Conservation (phyloP, 116 monocot genomes). For the Trichopus zeylanicus region DNA sequence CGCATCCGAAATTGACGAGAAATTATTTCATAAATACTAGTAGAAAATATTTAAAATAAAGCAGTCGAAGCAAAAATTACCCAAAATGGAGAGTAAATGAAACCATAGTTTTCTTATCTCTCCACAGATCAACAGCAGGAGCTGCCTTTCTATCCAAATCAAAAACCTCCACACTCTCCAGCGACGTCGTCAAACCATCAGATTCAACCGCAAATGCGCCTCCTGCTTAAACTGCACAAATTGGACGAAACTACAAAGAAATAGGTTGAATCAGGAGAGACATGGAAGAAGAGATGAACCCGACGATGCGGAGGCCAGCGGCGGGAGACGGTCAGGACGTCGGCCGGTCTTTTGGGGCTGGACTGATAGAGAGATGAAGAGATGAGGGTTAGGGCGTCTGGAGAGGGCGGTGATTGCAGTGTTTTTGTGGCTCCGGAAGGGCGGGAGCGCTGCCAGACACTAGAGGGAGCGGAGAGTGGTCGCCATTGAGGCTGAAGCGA, state of each 20-base stretch:
- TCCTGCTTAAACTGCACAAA: constrained; percentile 18
- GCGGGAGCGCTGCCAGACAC: background rate
- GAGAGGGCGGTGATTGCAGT: constrained; percentile 10
- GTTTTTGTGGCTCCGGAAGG: background rate
- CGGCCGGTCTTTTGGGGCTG: background rate
- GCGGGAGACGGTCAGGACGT: background rate
- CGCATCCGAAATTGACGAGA: constrained; percentile 46
- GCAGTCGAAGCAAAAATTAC: constrained; percentile 27
- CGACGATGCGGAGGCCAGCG: background rate
- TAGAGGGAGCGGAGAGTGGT: constrained; percentile 7
- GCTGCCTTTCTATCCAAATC: constrained; percentile 56
- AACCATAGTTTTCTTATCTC: constrained; percentile 68
- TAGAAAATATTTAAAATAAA: background rate
- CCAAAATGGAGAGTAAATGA: constrained; percentile 98
- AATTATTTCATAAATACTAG: background rate
- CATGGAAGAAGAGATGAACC: background rate
- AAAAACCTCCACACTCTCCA: constrained; percentile 59
- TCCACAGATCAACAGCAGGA: constrained; percentile 67
- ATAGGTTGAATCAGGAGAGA: background rate
- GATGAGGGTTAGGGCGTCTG: background rate
- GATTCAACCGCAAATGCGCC: too few relatives aligned
- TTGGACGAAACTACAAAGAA: background rate
- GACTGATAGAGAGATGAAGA: background rate
- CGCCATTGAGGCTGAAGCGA: background rate
- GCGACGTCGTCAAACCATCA: constrained; percentile 26